These are phyloP conservation scores for Aspergillus fumigatiaffinis DNA, from an alignment of 2,329 filamentous ascomycete species.

Conservation along the genomic window DNA sequence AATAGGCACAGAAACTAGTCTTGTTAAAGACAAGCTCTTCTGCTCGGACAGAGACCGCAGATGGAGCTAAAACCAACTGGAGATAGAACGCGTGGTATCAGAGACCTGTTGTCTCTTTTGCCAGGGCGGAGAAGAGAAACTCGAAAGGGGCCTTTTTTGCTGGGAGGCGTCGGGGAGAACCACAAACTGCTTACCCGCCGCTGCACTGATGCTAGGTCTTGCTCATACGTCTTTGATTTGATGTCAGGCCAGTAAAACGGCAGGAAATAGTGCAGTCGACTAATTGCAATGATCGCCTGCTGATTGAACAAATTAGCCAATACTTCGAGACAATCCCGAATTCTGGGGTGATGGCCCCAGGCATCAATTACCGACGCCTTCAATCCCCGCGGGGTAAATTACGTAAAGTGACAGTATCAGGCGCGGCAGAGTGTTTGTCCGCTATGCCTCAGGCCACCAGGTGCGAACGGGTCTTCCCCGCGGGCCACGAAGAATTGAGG, in stretches of 20 bases:
- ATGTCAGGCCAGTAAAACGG: not conserved
- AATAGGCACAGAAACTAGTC: not conserved
- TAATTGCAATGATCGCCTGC: not conserved
- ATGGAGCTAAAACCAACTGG: not conserved
- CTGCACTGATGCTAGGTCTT: not conserved
- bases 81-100: not conserved
- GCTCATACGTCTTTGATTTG: not conserved
- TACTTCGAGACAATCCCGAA: not conserved
- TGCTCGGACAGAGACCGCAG: not conserved
- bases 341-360: not conserved
- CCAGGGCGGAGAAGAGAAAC: conserved; percentile 19
- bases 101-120: not conserved
- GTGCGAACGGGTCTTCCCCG: not conserved
- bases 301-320: not conserved
- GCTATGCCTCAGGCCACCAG: conserved; percentile 4
- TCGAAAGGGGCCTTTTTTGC: not conserved
- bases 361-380: not conserved
- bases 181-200: conserved; percentile 15
- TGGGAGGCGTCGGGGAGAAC: conserved; percentile 13
- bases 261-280: not conserved
- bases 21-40: not conserved
- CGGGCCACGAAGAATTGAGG: not conserved
- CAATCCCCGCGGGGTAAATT: not conserved
- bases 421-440: conserved; percentile 17
- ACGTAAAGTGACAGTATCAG: not conserved